Conservation (phyloP, 1,139 yeast species). For the Wickerhamomyces sp. region DNA sequence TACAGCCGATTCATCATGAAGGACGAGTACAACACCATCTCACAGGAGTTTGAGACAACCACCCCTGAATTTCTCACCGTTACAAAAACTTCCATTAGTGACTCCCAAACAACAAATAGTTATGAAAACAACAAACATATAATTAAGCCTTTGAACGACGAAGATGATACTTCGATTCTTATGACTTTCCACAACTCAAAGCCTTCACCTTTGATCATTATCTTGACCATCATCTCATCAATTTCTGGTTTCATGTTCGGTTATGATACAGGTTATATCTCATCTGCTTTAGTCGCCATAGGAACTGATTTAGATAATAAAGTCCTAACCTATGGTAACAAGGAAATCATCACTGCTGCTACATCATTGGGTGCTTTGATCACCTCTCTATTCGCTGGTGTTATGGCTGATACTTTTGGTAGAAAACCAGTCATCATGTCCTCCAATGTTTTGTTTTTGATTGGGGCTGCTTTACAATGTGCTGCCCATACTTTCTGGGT, state of each 20-base stretch:
- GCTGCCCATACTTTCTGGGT: constrained; percentile 80
- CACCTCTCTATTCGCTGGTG: constrained; percentile 73
- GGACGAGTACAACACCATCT: not conserved
- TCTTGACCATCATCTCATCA: constrained; percentile 74
- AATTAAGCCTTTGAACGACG: constrained; percentile 33
- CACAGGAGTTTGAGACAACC: not conserved
- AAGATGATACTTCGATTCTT: constrained; percentile 36
- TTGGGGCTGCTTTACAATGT: constrained; percentile 82
- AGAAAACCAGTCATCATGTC: constrained; percentile 76
- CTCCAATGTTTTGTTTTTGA: constrained; percentile 71
- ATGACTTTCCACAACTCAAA: constrained; percentile 37
- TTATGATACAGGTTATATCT: constrained; percentile 93
- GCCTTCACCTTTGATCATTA: constrained; percentile 61
- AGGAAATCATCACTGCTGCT: constrained; percentile 90
- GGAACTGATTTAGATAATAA: constrained; percentile 64
- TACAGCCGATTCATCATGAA: not conserved
- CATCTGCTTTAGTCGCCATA: constrained; percentile 83
- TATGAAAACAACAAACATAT: not conserved
- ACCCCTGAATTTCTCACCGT: not conserved
- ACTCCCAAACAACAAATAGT: not conserved
- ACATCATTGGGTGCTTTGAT: constrained; percentile 89
- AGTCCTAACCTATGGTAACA: constrained; percentile 63
- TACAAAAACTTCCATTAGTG: not conserved
- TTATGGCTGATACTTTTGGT: constrained; percentile 75
- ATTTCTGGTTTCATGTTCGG: constrained; percentile 96